A percentile compares a stretch with the other conserved stretches of the same genome.
These are phyloP conservation scores for Datisca glomerata DNA, from an alignment of 306 rosid genomes.

Conservation along the genomic window DNA sequence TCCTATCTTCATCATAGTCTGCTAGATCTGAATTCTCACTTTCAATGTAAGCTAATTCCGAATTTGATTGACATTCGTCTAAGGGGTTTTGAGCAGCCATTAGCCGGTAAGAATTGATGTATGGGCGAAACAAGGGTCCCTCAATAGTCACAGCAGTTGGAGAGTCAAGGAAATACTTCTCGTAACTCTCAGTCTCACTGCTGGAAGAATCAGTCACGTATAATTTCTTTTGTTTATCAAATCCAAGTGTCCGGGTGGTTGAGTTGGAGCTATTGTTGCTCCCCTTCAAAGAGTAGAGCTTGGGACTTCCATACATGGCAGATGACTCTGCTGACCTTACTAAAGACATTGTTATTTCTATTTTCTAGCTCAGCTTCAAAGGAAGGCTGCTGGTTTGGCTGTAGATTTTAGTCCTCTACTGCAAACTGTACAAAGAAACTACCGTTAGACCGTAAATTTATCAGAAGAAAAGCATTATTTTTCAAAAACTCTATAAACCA, in stretches of 20 bases:
- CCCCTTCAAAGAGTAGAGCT: conserved; percentile 54
- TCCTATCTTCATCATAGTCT: conserved; percentile 34
- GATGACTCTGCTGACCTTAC: conserved; percentile 49
- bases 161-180: conserved; percentile 67
- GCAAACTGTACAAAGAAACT: no score
- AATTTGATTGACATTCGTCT: conserved; percentile 26
- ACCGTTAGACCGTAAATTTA: no score
- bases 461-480: no score
- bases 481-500: no score
- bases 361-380: conserved; percentile 15
- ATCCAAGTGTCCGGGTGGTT: conserved; percentile 33
- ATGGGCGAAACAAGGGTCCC: conserved; percentile 28
- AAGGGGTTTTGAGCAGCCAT: conserved; percentile 29
- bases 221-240: conserved; percentile 35
- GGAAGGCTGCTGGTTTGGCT: conserved; percentile 11
- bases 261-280: conserved; percentile 35
- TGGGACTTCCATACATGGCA: conserved; percentile 38
- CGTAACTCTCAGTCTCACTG: conserved; percentile 69
- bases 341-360: conserved; percentile 44
- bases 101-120: conserved; percentile 21
- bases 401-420: conserved; percentile 4
- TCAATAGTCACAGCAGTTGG: conserved; percentile 32
- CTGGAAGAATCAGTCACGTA: conserved; percentile 43
- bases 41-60: conserved; percentile 43
- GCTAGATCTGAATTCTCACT: conserved; percentile 35